phyloP scores from a whole-genome alignment of 192 early-diverging fungal species.

The Entomortierella parvispora region DNA sequence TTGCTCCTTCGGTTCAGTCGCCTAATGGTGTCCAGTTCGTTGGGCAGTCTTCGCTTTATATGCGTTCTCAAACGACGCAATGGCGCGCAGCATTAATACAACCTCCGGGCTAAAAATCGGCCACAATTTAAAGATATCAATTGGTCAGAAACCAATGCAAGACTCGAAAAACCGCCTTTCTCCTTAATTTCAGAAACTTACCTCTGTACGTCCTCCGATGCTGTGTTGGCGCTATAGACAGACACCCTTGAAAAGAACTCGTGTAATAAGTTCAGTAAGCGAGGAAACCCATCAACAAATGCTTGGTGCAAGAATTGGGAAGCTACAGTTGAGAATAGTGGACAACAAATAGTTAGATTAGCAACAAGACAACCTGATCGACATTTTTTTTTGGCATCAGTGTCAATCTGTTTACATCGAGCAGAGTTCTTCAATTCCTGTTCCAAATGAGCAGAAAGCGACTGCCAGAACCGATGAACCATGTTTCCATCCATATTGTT shows the following conservation, averaged over 20 bases:
- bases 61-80: conserved; percentile 46
- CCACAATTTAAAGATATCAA: no score
- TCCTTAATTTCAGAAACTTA: background rate
- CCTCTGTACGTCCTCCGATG: conserved; percentile 65
- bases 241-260: conserved; percentile 66
- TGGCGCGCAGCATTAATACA: conserved; percentile 51
- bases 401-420: conserved; percentile 60
- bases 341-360: background rate
- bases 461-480: conserved; percentile 65
- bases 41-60: conserved; percentile 37
- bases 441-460: conserved; percentile 62
- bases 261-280: conserved; percentile 57
- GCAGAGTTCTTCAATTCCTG: conserved; percentile 62
- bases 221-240: conserved; percentile 48
- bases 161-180: no score
- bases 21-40: conserved; percentile 17
- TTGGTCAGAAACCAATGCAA: background rate
- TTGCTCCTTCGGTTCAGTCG: background rate
- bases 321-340: conserved; percentile 28
- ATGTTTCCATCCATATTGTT: conserved; percentile 62
- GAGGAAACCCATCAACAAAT: conserved; percentile 63
- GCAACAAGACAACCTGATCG: background rate
- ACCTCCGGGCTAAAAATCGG: conserved; percentile 55
- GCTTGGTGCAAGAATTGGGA: conserved; percentile 64
- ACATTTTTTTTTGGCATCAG: no score